Base-by-base conservation (phyloP, 768 basidiomycete genomes). In the Agaricus blazei region DNA sequence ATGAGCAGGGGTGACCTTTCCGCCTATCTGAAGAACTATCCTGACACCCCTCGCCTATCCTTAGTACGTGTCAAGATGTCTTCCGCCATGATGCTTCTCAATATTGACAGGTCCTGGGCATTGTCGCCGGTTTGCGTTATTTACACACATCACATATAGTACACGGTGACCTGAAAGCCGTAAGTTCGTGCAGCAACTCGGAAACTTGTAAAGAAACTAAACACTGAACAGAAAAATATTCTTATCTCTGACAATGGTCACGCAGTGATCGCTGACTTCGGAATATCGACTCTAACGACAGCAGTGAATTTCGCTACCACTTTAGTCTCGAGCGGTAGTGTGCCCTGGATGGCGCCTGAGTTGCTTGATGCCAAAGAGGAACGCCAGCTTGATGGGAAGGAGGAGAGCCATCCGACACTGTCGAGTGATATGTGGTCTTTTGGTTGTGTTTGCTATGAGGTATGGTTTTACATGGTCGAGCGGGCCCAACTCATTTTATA, bases 131-230 rank as follows among this genome's bases (percentile, higher is more conserved):
- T n/a, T n/a, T n/a, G n/a, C n/a, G n/a, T n/a, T n/a, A n/a, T n/a
- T n/a, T n/a, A n/a, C n/a, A n/a, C n/a, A n/a, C n/a, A n/a, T n/a
- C n/a, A n/a, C n/a, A n/a, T n/a, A n/a, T 55, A 14, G 40, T 62
- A 1, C 62, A 65, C 46, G 61, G 64, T 9, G 64, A 65, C 24
- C 48, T 65, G 37, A 63, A 63, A 58, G 61, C 62, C 31, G 64
- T 65, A 46, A 41, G 60, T 44, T 11, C 11, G 9, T 15, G 19
- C 9, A 4, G 24, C 3, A n/a, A 26, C 45, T 41, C 31, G 11
- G 5, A 1, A 28, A 26, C 36, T 11, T 26, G 26, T 27, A 28
- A 28, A 28, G 27, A n/a, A 11, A 28, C 27, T 6, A 12, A 24
- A 2, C 15, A 24, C 9, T 46, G 9, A 5, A n/a, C 12, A 67